Base-by-base conservation (phyloP, 2,329 filamentous ascomycete genomes). In the Xylariaceae sp. region DNA sequence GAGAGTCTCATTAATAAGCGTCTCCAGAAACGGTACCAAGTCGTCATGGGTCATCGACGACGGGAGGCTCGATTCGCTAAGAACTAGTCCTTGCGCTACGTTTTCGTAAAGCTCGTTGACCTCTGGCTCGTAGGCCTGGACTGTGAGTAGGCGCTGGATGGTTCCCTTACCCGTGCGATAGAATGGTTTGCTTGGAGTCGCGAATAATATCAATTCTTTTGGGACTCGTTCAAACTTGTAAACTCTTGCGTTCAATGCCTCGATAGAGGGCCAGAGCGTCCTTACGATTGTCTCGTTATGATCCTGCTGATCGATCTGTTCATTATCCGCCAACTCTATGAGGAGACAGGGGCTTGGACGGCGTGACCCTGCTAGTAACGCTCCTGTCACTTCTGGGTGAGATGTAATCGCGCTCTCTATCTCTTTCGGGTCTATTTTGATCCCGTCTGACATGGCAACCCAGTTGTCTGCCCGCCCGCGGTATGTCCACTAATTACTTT, bases 381-480 rank as follows among this genome's bases (percentile, higher is more conserved):
- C 62, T 18, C 63, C 62, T 13, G 40, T 55, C 12, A 65, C 61
- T 7, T 59, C 55, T 1, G 57, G 57, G 18, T 60, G 57, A 9
- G 59, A 48, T 1, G 69, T 68, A 10, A 72, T 72, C 0, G 61
- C 65, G 16, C 73, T 70, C 66, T 69, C 73, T 47, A 70, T 74
- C n/a, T 62, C 73, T 1, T 65, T 72, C 3, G 72, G 71, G 5
- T 74, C 72, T 50, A 70, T 69, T 48, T 67, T 74, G 5, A 72
- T 69, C 1, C 70, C 70, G 36, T 71, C 74, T 39, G 74, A 70
- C 58, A 74, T 75, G 17, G 71, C 71, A 2, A 71, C 70, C 59
- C 62, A 64, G 47, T 64, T 64, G 34, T 66, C 61, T 2, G 57
- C 56, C 39, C 62, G 59, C 5, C 63, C 74, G 33, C 70, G 73